phyloP scores from a whole-genome alignment of 768 basidiomycete genomes.

The Pleurotus giganteus region DNA sequence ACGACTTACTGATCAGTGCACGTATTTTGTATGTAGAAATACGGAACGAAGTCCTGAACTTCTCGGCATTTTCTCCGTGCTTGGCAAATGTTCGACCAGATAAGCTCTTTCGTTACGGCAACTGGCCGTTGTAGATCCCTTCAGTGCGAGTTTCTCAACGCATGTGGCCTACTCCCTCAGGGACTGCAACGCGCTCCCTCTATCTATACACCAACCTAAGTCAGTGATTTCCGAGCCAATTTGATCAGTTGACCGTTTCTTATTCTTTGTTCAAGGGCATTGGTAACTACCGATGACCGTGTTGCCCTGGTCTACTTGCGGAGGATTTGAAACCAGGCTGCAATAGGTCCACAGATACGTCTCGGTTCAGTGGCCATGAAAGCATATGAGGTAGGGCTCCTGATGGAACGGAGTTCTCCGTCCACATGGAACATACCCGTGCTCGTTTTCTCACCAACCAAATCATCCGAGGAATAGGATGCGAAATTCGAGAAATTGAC shows the following conservation, averaged over 20 bases:
- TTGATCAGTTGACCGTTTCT: too few species aligned
- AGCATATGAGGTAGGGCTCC: not conserved
- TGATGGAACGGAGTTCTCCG: not conserved
- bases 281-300: too few species aligned
- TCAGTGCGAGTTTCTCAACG: too few species aligned
- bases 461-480: not conserved
- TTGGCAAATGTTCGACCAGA: not conserved
- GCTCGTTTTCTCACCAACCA: not conserved
- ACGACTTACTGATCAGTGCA: not conserved
- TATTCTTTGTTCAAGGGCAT: too few species aligned
- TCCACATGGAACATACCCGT: not conserved
- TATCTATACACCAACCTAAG: too few species aligned
- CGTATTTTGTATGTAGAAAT: constrained; percentile 2
- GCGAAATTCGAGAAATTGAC: not conserved
- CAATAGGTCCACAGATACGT: too few species aligned
- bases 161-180: too few species aligned
- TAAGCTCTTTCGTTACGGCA: not conserved
- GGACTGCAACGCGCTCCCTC: too few species aligned
- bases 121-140: not conserved
- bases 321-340: too few species aligned
- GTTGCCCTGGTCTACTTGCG: too few species aligned
- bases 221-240: too few species aligned
- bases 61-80: not conserved
- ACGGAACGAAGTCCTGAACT: not conserved
- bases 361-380: too few species aligned